A percentile compares a stretch with the other conserved stretches of the same genome.
Conservation (phyloP, 2,329 filamentous ascomycete species). For the Mycosphaerella sp. region DNA sequence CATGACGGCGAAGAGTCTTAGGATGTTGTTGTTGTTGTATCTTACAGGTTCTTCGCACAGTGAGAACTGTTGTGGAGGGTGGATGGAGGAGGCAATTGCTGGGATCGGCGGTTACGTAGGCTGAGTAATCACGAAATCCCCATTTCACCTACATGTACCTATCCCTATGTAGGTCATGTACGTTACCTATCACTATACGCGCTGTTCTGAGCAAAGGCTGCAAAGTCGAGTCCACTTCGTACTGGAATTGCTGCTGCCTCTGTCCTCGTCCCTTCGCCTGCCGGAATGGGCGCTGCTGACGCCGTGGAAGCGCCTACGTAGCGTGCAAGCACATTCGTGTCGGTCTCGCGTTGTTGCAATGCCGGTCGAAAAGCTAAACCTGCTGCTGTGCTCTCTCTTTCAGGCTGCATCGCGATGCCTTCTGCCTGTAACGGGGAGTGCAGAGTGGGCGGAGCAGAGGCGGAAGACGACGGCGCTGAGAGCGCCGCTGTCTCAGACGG, state of each 20-base stretch:
- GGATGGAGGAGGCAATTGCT: neutral
- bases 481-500: neutral
- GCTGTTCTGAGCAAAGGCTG: constrained; percentile 18
- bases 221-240: constrained; percentile 14
- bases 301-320: neutral
- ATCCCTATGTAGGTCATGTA: neutral
- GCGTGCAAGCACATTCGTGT: constrained; percentile 8
- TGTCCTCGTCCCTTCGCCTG: neutral
- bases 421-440: neutral
- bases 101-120: neutral
- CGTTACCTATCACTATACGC: constrained; percentile 18
- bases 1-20: neutral
- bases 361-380: constrained; percentile 7
- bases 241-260: neutral
- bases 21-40: too few relatives aligned
- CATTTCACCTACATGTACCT: neutral
- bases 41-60: too few relatives aligned
- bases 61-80: too few relatives aligned
- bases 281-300: neutral
- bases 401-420: neutral
- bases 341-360: constrained; percentile 13
- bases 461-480: neutral
- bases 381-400: neutral
- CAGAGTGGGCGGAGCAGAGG: neutral
- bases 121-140: neutral